Conservation (phyloP, 306 rosid species). For the Vachellia pachyceras region DNA sequence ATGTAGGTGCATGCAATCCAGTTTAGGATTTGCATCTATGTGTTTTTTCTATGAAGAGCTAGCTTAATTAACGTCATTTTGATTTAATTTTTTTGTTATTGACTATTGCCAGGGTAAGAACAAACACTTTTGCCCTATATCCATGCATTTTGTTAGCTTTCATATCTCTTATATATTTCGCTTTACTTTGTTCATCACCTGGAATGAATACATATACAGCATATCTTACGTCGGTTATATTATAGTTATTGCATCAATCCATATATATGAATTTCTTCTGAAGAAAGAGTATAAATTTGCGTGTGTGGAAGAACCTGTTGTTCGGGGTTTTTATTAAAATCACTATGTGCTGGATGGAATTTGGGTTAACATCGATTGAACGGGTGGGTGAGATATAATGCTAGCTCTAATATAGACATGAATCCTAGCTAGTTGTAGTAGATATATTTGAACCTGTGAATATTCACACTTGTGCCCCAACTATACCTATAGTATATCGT, state of each 20-base stretch:
- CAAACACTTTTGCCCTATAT: not conserved
- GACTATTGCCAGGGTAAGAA: not conserved
- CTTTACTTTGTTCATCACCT: not conserved
- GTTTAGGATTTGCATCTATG: constrained; percentile 37
- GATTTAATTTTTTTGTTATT: not conserved
- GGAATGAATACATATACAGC: not conserved
- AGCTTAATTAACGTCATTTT: constrained; percentile 2
- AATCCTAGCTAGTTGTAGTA: not conserved
- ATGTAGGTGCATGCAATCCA: constrained; percentile 31
- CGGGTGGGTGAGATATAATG: not conserved
- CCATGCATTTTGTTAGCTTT: not conserved
- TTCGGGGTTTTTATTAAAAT: not conserved
- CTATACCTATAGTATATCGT: not conserved
- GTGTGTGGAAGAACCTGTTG: not conserved
- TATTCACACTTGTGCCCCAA: constrained; percentile 16
- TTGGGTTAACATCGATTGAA: not conserved
- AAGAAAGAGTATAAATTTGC: not conserved
- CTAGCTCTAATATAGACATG: not conserved
- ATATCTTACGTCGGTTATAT: not conserved
- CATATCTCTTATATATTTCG: not conserved
- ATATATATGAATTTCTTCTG: not conserved
- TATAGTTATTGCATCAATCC: not conserved
- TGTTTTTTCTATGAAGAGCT: not conserved
- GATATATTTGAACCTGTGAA: constrained; percentile 14
- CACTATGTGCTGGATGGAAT: not conserved